These are phyloP conservation scores for Seiridium unicorne DNA, from an alignment of 2,329 filamentous ascomycete genomes.

Conservation along the genomic window DNA sequence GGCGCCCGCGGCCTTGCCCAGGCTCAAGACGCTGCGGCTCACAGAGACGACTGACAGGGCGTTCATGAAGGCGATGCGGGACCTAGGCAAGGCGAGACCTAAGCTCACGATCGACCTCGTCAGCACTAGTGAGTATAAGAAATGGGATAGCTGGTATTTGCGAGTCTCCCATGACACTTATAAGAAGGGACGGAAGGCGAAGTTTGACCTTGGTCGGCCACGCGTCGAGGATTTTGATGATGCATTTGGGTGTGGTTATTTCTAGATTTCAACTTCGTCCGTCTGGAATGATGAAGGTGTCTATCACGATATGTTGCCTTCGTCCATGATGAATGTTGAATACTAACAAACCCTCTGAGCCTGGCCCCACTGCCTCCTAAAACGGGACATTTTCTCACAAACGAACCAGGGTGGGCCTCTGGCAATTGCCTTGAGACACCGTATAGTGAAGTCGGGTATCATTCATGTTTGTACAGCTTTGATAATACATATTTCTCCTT, in stretches of 20 bases:
- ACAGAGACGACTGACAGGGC: neutral
- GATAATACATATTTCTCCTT: neutral
- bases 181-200: neutral
- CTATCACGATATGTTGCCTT: too few relatives aligned
- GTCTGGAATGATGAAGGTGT: too few relatives aligned
- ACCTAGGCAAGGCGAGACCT: neutral
- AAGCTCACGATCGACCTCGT: neutral
- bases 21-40: neutral
- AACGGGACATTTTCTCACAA: too few relatives aligned
- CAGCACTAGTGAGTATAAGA: neutral
- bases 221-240: too few relatives aligned
- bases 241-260: too few relatives aligned
- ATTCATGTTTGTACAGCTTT: slow-evolving; percentile 8
- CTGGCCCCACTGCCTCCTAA: too few relatives aligned
- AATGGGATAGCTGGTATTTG: neutral
- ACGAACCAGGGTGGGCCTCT: too few relatives aligned
- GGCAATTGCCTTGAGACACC: neutral
- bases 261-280: too few relatives aligned
- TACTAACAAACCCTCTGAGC: too few relatives aligned
- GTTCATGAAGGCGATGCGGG: neutral
- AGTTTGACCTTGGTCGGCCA: too few relatives aligned
- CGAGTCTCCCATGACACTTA: neutral
- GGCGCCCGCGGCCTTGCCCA: neutral
- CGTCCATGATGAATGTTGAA: too few relatives aligned
- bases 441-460: slow-evolving; percentile 15